phyloP scores from a whole-genome alignment of 139 green algal genomes.

The Picochlorum sp. region DNA sequence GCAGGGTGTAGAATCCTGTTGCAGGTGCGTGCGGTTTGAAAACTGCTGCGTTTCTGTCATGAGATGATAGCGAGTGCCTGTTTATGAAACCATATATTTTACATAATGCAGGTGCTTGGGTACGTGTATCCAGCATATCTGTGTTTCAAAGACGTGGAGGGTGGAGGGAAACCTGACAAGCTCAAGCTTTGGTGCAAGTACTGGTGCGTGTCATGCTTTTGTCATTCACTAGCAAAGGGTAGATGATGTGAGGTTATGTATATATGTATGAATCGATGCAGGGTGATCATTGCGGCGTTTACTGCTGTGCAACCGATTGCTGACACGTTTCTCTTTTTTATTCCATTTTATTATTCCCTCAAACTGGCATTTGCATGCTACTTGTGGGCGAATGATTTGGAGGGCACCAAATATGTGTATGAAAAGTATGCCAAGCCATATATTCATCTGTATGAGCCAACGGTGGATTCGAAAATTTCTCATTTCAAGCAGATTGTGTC shows the following conservation, averaged over 20 bases:
- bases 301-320: constrained; percentile 26
- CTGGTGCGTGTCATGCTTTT: constrained; percentile 27
- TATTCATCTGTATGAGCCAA: constrained; percentile 17
- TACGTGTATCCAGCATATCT: constrained; percentile 44
- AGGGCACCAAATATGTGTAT: constrained; percentile 12
- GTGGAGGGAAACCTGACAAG: constrained; percentile 13
- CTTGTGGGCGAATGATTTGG: constrained; percentile 38
- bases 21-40: constrained; percentile 4
- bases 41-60: not conserved
- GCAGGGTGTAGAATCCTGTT: constrained; percentile 2
- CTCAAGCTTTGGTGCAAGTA: constrained; percentile 42
- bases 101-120: constrained; percentile 23
- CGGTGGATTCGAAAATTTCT: constrained; percentile 16
- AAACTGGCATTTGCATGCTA: constrained; percentile 47
- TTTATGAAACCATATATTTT: not conserved
- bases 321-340: constrained; percentile 41
- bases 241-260: too few species aligned
- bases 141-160: constrained; percentile 40
- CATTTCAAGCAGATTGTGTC: constrained; percentile 6
- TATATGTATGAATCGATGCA: not conserved
- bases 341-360: constrained; percentile 49
- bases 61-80: not conserved
- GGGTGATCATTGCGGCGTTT: constrained; percentile 26
- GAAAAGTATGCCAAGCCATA: constrained; percentile 9
- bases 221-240: too few species aligned